phyloP scores from a whole-genome alignment of 1,284 basidiomycete genomes.

The Blastosporella zonata region DNA sequence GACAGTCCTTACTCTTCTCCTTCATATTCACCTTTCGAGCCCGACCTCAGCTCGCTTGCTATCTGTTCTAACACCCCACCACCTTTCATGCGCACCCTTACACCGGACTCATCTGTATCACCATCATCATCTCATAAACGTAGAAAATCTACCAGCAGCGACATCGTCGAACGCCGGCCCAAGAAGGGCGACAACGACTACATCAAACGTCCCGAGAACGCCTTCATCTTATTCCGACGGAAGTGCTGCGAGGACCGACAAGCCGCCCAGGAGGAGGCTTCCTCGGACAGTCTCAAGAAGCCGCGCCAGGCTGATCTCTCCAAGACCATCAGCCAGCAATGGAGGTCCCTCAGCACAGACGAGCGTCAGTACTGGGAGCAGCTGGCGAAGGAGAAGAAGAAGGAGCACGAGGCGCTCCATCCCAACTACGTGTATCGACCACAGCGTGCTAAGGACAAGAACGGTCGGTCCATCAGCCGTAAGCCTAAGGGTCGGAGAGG shows the following conservation, averaged over 20 bases:
- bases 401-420: slow-evolving; percentile 63
- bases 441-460: slow-evolving; percentile 59
- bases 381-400: slow-evolving; percentile 60
- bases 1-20: slow-evolving; percentile 68
- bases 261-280: slow-evolving; percentile 47
- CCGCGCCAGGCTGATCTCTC: slow-evolving; percentile 57
- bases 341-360: slow-evolving; percentile 59
- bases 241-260: slow-evolving; percentile 72
- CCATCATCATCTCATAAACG: slow-evolving; percentile 46
- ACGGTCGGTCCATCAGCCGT: slow-evolving; percentile 43
- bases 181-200: slow-evolving; percentile 78
- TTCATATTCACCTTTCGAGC: slow-evolving; percentile 65
- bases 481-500: slow-evolving; percentile 41
- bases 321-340: slow-evolving; percentile 75
- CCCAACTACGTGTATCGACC: slow-evolving; percentile 77
- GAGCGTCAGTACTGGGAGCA: slow-evolving; percentile 67
- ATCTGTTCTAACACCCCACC: slow-evolving; percentile 35
- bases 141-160: slow-evolving; percentile 59
- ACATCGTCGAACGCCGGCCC: slow-evolving; percentile 63
- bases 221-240: slow-evolving; percentile 76
- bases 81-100: slow-evolving; percentile 44
- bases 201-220: slow-evolving; percentile 77
- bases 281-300: slow-evolving; percentile 37
- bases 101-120: slow-evolving; percentile 41
- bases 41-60: slow-evolving; percentile 55